Percentiles rank a stretch among this genome's conserved stretches.
phyloP scores from a whole-genome alignment of 2,329 filamentous ascomycete genomes.

The Colletotrichum theobromicola region DNA sequence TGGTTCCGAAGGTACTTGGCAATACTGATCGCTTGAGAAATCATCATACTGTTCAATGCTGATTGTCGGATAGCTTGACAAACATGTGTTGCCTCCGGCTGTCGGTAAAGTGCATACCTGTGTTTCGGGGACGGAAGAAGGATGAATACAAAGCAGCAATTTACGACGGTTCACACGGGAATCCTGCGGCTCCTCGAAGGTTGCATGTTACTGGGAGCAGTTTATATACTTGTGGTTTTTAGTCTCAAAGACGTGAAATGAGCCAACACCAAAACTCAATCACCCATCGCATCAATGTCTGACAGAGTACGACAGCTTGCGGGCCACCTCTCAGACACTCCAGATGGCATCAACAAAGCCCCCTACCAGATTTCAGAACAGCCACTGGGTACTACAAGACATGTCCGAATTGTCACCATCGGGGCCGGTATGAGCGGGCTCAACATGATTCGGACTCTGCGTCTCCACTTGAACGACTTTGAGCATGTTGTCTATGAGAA shows the following conservation, averaged over 20 bases:
- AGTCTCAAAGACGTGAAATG: background rate
- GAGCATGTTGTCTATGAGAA: slow-evolving; percentile 59
- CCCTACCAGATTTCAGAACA: background rate
- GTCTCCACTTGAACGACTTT: slow-evolving; percentile 44
- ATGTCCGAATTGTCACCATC: slow-evolving; percentile 28
- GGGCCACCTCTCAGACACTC: background rate
- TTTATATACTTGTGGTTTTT: background rate
- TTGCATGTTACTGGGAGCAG: background rate
- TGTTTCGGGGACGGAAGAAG: background rate
- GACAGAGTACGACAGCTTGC: background rate
- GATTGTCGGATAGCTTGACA: background rate
- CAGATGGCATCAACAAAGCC: background rate
- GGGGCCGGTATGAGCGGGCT: slow-evolving; percentile 31
- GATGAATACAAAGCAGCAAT: background rate
- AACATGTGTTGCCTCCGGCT: background rate
- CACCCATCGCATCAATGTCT: background rate
- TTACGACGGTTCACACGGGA: background rate
- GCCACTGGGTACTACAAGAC: background rate
- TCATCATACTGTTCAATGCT: background rate
- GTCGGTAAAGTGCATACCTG: background rate
- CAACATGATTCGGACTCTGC: slow-evolving; percentile 43
- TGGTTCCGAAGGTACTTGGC: background rate
- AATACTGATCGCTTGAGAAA: background rate
- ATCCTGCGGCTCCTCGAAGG: background rate
- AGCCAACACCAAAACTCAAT: background rate